Percentiles rank a stretch among this genome's conserved stretches.
Evolutionary conservation across 331 rosid species (phyloP).

Genomic region (Quercus phellos): DNA sequence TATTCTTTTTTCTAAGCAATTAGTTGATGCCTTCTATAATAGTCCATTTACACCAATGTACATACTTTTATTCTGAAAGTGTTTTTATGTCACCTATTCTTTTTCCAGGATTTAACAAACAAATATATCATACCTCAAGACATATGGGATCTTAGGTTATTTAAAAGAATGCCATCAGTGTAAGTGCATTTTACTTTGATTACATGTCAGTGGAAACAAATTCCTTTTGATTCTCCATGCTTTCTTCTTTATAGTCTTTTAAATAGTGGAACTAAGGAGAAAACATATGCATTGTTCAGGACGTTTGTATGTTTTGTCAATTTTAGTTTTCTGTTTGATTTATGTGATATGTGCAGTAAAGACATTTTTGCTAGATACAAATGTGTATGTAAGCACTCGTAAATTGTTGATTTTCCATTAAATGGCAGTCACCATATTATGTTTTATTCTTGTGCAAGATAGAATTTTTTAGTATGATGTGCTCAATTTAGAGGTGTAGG

Average conservation of each 20-base stretch:
- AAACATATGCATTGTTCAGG: background rate
- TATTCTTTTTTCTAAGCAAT: background rate
- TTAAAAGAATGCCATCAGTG: slow-evolving; percentile 68
- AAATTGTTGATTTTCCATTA: background rate
- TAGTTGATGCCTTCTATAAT: background rate
- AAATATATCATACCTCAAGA: slow-evolving; percentile 72
- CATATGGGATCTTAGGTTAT: slow-evolving; percentile 84
- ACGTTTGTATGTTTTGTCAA: background rate
- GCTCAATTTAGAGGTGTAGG: background rate
- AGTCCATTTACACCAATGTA: background rate
- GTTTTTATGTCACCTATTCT: slow-evolving; percentile 23
- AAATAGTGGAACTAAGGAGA: too few species aligned
- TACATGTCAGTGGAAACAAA: background rate
- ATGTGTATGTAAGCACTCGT: background rate
- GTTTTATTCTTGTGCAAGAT: background rate
- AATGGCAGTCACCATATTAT: background rate
- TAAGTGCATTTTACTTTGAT: slow-evolving; percentile 37
- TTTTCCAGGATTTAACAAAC: slow-evolving; percentile 56
- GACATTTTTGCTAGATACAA: too few species aligned
- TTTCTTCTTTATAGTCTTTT: too few species aligned
- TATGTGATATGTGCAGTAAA: background rate
- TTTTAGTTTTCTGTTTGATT: background rate
- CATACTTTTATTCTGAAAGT: background rate
- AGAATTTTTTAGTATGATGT: background rate
- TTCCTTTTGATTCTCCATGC: background rate